Evolutionary conservation across 140 eudicot genomes (phyloP).

Genomic region (Anethum foeniculum): DNA sequence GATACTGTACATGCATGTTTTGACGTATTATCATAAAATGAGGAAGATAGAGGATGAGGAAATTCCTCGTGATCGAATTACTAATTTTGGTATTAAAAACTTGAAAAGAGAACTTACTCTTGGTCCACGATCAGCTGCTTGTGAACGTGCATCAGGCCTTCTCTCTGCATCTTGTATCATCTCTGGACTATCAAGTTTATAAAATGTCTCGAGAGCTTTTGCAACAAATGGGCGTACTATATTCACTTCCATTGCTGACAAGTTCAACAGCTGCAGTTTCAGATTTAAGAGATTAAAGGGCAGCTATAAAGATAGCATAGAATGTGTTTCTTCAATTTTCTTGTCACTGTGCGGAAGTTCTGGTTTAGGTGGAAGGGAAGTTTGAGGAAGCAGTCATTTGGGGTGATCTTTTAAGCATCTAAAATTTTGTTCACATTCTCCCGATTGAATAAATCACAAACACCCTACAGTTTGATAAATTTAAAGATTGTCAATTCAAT

Average conservation of each 20-base stretch:
- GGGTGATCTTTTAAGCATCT: background rate
- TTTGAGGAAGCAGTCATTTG: background rate
- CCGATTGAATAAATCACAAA: background rate
- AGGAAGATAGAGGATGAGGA: background rate
- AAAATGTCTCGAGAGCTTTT: slow-evolving; percentile 72
- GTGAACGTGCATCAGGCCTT: slow-evolving; percentile 51
- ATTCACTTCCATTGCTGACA: slow-evolving; percentile 98
- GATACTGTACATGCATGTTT: background rate
- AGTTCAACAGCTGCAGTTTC: slow-evolving; percentile 56
- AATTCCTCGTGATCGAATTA: background rate
- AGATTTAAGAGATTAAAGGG: slow-evolving; percentile 6
- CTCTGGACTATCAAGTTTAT: slow-evolving; percentile 73
- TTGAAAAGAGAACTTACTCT: slow-evolving; percentile 43
- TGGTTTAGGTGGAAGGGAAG: background rate
- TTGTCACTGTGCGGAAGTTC: background rate
- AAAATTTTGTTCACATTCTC: background rate
- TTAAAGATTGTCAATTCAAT: background rate
- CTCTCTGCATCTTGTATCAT: slow-evolving; percentile 65
- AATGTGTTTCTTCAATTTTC: background rate
- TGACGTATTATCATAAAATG: background rate
- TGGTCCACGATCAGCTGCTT: slow-evolving; percentile 74
- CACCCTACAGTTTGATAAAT: background rate
- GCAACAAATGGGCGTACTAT: slow-evolving; percentile 84
- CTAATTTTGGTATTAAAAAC: background rate
- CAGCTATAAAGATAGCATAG: background rate